Percentiles rank a stretch among this genome's conserved stretches.
Evolutionary conservation across 306 rosid genomes (phyloP).

Genomic region (Cicer yamashitae): DNA sequence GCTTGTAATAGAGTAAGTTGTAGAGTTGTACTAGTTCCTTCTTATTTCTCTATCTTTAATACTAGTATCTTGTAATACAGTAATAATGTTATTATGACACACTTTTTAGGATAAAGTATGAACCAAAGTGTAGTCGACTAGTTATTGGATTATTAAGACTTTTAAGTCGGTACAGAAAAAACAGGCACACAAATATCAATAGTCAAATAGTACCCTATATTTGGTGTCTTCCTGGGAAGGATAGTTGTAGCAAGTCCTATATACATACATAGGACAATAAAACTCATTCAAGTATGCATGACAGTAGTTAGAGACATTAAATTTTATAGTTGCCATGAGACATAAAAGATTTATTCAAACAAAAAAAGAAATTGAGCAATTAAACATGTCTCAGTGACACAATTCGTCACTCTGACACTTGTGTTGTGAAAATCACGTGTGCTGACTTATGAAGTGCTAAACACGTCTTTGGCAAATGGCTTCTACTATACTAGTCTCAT

Average conservation of each 20-base stretch:
- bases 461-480: slow-evolving; percentile 7
- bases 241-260: not conserved
- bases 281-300: not conserved
- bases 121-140: not conserved
- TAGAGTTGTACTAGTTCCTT: not conserved
- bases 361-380: not conserved
- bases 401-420: not conserved
- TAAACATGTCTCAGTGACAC: not conserved
- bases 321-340: not conserved
- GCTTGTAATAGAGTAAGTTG: not conserved
- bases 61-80: too few species aligned
- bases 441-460: slow-evolving; percentile 3
- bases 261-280: not conserved
- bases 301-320: slow-evolving; percentile 11
- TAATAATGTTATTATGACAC: too few species aligned
- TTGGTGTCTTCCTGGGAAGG: not conserved
- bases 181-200: not conserved
- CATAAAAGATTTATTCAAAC: not conserved
- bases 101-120: not conserved
- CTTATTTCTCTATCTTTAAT: not conserved
- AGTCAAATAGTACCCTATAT: not conserved
- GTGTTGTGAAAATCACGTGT: slow-evolving; percentile 23
- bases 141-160: not conserved
- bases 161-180: not conserved
- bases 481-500: not conserved